Conservation (phyloP, 2,329 filamentous ascomycete species). For the Colletotrichum trifolii region DNA sequence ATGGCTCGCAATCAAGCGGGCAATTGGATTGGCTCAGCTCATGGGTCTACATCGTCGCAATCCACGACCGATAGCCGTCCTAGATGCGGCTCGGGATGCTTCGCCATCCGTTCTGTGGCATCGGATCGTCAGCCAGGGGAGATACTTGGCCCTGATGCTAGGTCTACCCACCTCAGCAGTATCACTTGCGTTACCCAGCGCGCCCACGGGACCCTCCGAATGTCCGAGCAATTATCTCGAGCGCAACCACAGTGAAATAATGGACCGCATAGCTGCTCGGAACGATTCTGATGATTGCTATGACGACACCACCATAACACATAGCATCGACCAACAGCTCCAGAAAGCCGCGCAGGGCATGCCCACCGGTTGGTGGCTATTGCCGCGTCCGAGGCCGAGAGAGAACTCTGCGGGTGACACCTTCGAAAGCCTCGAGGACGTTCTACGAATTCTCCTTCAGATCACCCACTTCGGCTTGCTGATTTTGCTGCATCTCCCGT, state of each 20-base stretch:
- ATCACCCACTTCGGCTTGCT: slow-evolving; percentile 47
- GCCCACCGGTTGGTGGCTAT: slow-evolving; percentile 44
- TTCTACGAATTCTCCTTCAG: slow-evolving; percentile 42
- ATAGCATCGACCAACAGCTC: slow-evolving; percentile 43
- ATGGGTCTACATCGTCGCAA: slow-evolving; percentile 50
- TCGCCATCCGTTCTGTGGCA: slow-evolving; percentile 46
- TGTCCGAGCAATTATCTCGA: slow-evolving; percentile 13
- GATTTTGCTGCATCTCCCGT: slow-evolving; percentile 48
- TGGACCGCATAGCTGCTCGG: slow-evolving; percentile 44
- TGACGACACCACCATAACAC: slow-evolving; percentile 39
- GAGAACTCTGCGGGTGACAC: not conserved
- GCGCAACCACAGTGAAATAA: slow-evolving; percentile 4
- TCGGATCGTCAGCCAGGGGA: slow-evolving; percentile 49
- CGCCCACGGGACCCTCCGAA: not conserved
- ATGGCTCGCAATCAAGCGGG: slow-evolving; percentile 51
- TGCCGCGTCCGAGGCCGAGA: slow-evolving; percentile 17
- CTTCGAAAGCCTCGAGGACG: slow-evolving; percentile 39
- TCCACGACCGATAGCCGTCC: not conserved
- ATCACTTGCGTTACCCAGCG: not conserved
- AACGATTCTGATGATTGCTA: slow-evolving; percentile 40
- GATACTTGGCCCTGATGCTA: slow-evolving; percentile 51
- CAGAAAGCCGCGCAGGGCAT: slow-evolving; percentile 40
- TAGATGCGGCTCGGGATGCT: slow-evolving; percentile 13
- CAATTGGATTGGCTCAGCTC: slow-evolving; percentile 52
- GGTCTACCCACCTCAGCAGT: slow-evolving; percentile 48